Evolutionary conservation across 202 grass and related monocot species (phyloP).

Genomic region (Carex sylvatica): DNA sequence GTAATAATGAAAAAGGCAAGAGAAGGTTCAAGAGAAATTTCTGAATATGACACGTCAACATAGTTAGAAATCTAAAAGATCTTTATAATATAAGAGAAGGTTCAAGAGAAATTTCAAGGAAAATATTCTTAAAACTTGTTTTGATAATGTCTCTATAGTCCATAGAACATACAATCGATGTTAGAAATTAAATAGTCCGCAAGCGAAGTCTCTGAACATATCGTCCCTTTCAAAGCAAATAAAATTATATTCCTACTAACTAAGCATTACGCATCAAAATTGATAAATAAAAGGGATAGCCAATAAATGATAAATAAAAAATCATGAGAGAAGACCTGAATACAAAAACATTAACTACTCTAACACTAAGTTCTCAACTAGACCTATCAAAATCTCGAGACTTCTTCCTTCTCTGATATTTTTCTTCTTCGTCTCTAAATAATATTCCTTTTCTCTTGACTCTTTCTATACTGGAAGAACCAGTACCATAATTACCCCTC

Average conservation of each 20-base stretch:
- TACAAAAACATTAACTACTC: neutral
- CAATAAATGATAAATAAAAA: neutral
- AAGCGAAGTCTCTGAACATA: neutral
- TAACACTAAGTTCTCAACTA: neutral
- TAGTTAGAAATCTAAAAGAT: too few species aligned
- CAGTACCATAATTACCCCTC: conserved; percentile 29
- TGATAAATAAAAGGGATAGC: neutral
- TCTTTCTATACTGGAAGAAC: conserved; percentile 33
- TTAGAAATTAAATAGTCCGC: too few species aligned
- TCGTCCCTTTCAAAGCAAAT: neutral
- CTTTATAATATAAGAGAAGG: too few species aligned
- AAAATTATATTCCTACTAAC: neutral
- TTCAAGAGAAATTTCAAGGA: too few species aligned
- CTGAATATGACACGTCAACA: too few species aligned
- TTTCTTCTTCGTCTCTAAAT: conserved; percentile 13
- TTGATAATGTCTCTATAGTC: too few species aligned
- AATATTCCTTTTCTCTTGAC: conserved; percentile 17
- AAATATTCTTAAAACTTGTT: too few species aligned
- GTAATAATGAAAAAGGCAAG: too few species aligned
- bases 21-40: too few species aligned
- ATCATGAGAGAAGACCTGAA: neutral
- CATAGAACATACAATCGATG: too few species aligned
- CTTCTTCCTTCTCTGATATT: conserved; percentile 18
- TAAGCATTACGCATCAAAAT: neutral
- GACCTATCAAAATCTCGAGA: conserved; percentile 11